Evolutionary conservation across 164 flowering plant species (phyloP).

Genomic region (Tetracentron sinense): DNA sequence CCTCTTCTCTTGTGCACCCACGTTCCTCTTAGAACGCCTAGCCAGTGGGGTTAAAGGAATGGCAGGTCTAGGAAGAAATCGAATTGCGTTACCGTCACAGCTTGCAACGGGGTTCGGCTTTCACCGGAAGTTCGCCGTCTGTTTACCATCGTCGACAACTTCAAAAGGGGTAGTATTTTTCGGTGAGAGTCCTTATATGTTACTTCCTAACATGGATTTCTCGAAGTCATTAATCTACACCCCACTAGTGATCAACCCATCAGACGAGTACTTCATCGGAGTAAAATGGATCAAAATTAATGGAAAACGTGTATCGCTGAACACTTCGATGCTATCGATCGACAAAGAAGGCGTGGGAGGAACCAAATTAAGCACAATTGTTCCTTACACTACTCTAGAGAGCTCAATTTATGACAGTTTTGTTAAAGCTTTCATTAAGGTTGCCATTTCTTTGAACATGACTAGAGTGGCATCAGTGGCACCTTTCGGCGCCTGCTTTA

Average conservation of each 20-base stretch:
- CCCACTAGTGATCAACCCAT: slow-evolving; percentile 20
- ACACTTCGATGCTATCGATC: slow-evolving; percentile 14
- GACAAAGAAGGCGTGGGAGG: slow-evolving; percentile 23
- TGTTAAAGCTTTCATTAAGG: slow-evolving; percentile 23
- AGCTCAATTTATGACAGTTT: slow-evolving; percentile 36
- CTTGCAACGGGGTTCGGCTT: slow-evolving; percentile 10
- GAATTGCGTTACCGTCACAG: slow-evolving; percentile 14
- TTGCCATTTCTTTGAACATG: neutral
- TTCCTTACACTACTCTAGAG: slow-evolving; percentile 47
- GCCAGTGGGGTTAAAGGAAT: slow-evolving; percentile 12
- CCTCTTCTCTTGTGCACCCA: slow-evolving; percentile 14
- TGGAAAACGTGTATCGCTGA: slow-evolving; percentile 7
- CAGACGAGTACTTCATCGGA: slow-evolving; percentile 26
- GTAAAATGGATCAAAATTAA: slow-evolving; percentile 14
- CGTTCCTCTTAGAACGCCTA: slow-evolving; percentile 10
- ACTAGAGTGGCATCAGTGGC: slow-evolving; percentile 24
- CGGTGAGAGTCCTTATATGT: slow-evolving; percentile 13
- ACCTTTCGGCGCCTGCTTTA: slow-evolving; percentile 39
- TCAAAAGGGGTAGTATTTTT: slow-evolving; percentile 16
- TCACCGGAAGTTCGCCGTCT: slow-evolving; percentile 14
- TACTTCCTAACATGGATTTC: slow-evolving; percentile 15
- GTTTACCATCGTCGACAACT: neutral
- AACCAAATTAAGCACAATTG: slow-evolving; percentile 47
- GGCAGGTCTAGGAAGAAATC: slow-evolving; percentile 14
- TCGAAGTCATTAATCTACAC: slow-evolving; percentile 22